These are phyloP conservation scores for Volvox reticuliferus DNA, from an alignment of 139 green algal species.

Conservation along the genomic window DNA sequence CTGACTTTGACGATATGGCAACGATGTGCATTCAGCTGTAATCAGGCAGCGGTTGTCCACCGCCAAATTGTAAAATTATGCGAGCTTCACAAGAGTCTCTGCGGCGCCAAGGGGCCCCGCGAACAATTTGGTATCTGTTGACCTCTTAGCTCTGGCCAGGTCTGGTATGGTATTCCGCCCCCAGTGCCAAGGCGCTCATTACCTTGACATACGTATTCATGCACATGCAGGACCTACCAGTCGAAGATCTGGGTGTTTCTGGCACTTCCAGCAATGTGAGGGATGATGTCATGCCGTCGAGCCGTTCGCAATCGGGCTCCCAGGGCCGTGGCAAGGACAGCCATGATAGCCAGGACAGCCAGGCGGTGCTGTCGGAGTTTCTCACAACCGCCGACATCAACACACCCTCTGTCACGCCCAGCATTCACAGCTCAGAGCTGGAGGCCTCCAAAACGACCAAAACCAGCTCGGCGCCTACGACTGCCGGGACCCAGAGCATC, in stretches of 20 bases:
- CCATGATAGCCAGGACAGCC: slow-evolving; percentile 8
- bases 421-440: slow-evolving; percentile 16
- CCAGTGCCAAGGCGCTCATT: no score
- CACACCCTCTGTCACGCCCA: slow-evolving; percentile 19
- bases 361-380: background rate
- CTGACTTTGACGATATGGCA: no score
- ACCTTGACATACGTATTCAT: background rate
- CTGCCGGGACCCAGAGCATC: background rate
- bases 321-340: background rate
- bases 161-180: no score
- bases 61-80: no score
- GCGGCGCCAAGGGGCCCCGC: no score
- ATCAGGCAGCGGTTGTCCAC: no score
- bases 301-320: background rate
- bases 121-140: no score
- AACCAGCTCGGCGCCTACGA: background rate
- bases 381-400: slow-evolving; percentile 17
- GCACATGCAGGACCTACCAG: background rate
- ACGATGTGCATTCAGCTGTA: no score
- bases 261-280: background rate
- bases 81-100: no score
- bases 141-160: no score
- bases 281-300: background rate
- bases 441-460: background rate
- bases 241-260: background rate